A percentile compares a stretch with the other conserved stretches of the same genome.
Conservation (phyloP, 306 rosid species). For the Prunus salicina region DNA sequence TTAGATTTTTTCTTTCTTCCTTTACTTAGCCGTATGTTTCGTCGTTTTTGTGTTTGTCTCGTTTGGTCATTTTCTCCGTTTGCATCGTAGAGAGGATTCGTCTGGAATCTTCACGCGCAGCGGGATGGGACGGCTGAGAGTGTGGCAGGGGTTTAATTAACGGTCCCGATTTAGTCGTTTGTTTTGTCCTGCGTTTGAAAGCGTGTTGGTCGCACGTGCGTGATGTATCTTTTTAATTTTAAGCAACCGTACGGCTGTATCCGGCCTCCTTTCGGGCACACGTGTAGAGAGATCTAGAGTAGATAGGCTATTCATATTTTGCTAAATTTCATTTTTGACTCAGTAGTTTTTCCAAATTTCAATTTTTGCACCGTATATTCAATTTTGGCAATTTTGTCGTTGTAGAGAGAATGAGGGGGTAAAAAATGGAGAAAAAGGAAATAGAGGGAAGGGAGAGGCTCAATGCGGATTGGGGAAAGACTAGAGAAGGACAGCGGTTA, state of each 20-base stretch:
- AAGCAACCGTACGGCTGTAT: conserved; percentile 7
- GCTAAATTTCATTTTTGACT: no score
- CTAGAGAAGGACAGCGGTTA: no score
- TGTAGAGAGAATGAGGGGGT: no score
- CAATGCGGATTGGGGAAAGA: no score
- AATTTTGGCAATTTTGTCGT: no score
- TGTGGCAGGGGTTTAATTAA: neutral
- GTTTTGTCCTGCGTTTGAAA: neutral
- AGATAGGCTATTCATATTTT: no score
- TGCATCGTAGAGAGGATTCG: neutral
- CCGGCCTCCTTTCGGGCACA: neutral
- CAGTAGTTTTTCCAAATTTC: no score
- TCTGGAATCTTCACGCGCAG: neutral
- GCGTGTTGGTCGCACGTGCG: neutral
- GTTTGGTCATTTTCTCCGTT: conserved; percentile 1
- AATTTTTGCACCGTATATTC: no score
- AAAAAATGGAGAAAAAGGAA: no score
- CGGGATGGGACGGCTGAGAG: neutral
- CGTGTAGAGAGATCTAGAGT: neutral
- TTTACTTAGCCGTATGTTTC: conserved; percentile 15
- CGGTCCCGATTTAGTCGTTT: neutral
- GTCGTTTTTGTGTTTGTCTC: neutral
- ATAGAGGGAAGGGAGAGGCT: no score
- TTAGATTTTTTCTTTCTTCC: neutral
- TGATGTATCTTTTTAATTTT: neutral